Evolutionary conservation across 768 basidiomycete species (phyloP).

Genomic region (Collybia nuda): DNA sequence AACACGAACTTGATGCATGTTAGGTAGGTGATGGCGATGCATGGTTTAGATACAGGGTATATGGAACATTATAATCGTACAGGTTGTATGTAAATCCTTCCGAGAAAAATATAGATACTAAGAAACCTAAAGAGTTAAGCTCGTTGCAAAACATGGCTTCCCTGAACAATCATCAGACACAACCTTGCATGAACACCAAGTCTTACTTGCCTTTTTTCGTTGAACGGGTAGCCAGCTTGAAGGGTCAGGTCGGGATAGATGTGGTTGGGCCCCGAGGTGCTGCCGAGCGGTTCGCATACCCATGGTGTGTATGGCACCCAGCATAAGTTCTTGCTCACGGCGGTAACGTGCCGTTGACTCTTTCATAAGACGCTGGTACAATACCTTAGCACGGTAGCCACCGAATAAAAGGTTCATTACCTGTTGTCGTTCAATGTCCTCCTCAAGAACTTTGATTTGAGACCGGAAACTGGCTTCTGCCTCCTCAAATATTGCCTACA

Average conservation of each 20-base stretch:
- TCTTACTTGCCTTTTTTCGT: slow-evolving; percentile 44
- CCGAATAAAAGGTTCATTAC: slow-evolving; percentile 24
- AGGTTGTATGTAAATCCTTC: not conserved
- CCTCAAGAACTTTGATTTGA: slow-evolving; percentile 64
- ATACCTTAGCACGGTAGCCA: not conserved
- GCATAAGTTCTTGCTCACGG: slow-evolving; percentile 80
- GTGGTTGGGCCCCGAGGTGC: slow-evolving; percentile 51
- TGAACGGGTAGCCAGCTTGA: slow-evolving; percentile 73
- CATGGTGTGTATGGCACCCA: slow-evolving; percentile 68
- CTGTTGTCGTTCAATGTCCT: slow-evolving; percentile 60
- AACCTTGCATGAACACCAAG: not conserved
- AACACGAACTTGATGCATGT: too few relatives aligned
- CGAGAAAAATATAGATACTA: not conserved
- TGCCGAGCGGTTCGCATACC: slow-evolving; percentile 65
- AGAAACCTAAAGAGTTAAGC: slow-evolving; percentile 3
- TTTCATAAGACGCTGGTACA: slow-evolving; percentile 41
- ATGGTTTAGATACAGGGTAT: not conserved
- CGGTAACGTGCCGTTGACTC: slow-evolving; percentile 65
- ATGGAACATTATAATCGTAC: not conserved
- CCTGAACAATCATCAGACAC: slow-evolving; percentile 7
- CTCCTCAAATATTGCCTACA: slow-evolving; percentile 65
- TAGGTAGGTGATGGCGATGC: not conserved
- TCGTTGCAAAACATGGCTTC: slow-evolving; percentile 17
- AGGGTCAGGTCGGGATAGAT: slow-evolving; percentile 46
- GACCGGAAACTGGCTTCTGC: slow-evolving; percentile 64